Percentiles rank a stretch among this genome's conserved stretches.
These are phyloP conservation scores for Volvox africanus DNA, from an alignment of 139 green algal genomes.

Conservation along the genomic window DNA sequence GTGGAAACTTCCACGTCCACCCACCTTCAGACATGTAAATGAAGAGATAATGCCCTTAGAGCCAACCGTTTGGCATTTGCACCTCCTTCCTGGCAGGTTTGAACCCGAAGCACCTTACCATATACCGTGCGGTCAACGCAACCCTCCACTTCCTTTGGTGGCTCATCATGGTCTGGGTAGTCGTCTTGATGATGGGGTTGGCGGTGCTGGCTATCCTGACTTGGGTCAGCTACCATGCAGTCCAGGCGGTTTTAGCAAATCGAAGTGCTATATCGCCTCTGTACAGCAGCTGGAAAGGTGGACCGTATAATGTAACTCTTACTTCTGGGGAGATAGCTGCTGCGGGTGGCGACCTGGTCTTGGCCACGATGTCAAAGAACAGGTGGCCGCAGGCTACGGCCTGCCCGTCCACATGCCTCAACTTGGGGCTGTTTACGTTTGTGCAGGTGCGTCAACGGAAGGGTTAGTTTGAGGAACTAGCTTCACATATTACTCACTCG, in stretches of 20 bases:
- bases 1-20: not conserved
- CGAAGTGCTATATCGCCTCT: not conserved
- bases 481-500: not conserved
- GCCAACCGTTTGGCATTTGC: not conserved
- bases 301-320: not conserved
- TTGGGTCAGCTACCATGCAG: constrained; percentile 1
- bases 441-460: not conserved
- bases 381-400: not conserved
- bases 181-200: constrained; percentile 10
- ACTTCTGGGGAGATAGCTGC: not conserved
- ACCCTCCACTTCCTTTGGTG: constrained; percentile 17
- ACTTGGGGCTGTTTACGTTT: constrained; percentile 1
- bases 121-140: constrained; percentile 3
- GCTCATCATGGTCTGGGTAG: constrained; percentile 36
- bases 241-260: not conserved
- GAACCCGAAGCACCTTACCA: not conserved
- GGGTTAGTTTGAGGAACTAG: not conserved
- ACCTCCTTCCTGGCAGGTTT: not conserved
- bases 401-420: constrained; percentile 33
- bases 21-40: not conserved
- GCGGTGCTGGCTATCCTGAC: not conserved
- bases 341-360: not conserved
- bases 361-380: not conserved
- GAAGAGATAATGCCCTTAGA: not conserved
- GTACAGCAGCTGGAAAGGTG: not conserved